Base-by-base conservation (phyloP, 768 basidiomycete genomes). In the Kwoniella sp. region DNA sequence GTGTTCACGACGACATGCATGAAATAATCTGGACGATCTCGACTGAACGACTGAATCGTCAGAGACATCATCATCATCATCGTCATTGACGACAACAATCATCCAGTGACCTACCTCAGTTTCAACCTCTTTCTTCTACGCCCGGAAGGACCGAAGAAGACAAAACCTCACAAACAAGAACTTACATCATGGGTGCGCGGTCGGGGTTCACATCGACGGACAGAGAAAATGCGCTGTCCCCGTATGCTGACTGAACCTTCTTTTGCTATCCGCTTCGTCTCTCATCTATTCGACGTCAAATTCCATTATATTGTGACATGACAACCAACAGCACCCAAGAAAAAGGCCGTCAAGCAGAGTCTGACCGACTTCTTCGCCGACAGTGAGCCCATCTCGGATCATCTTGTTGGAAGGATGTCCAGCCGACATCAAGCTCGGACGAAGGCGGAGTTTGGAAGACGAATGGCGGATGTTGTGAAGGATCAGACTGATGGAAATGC, bases 361-460 rank as follows among this genome's bases (percentile, higher is more conserved):
- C 83, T 98, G 66, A 90, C 89, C 81, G 92, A 90, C 83, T 98
- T 97, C 84, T 86, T 98, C 68, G 91, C 88, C 51, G 92, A 96
- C 82, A 79, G 95, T 95, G 73, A 79, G 92, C 83, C n/a, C n/a
- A n/a, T n/a, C n/a, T n/a, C n/a, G n/a, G n/a, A n/a, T n/a, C n/a
- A n/a, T n/a, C n/a, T n/a, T n/a, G n/a, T n/a, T n/a, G n/a, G n/a
- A n/a, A n/a, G n/a, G n/a, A n/a, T n/a, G n/a, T n/a, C n/a, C n/a
- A n/a, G n/a, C n/a, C n/a, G n/a, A n/a, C n/a, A n/a, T n/a, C n/a
- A n/a, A n/a, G n/a, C n/a, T n/a, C n/a, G n/a, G n/a, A n/a, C n/a
- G n/a, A n/a, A n/a, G n/a, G n/a, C n/a, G n/a, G n/a, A n/a, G n/a
- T n/a, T n/a, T n/a, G n/a, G n/a, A n/a, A n/a, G n/a, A n/a, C n/a